Percentiles rank a stretch among this genome's conserved stretches.
Evolutionary conservation across 2,329 filamentous ascomycete species (phyloP).

Genomic region (Neurospora sp.): DNA sequence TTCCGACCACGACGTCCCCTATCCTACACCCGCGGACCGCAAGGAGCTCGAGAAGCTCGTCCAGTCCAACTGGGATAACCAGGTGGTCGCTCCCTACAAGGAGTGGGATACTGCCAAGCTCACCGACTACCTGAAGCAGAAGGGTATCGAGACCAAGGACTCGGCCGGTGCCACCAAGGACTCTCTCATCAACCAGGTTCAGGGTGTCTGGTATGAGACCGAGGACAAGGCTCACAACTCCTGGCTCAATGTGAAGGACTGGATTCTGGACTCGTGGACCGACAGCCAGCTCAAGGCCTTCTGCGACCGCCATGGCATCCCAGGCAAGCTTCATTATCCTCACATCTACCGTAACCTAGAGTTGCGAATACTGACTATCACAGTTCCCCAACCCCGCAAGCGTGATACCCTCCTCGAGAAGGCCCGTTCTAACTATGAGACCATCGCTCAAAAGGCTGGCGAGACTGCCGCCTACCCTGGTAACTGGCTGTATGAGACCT

Average conservation of each 20-base stretch:
- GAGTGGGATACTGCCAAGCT: slow-evolving; percentile 66
- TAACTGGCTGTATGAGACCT: slow-evolving; percentile 85
- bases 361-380: background rate
- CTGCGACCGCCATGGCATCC: slow-evolving; percentile 78
- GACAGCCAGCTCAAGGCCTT: slow-evolving; percentile 92
- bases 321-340: slow-evolving; percentile 34
- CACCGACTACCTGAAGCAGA: slow-evolving; percentile 55
- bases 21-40: slow-evolving; percentile 82
- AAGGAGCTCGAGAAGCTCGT: slow-evolving; percentile 92
- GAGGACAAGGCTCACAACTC: slow-evolving; percentile 67
- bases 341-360: background rate
- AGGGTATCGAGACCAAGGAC: slow-evolving; percentile 61
- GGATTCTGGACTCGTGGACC: slow-evolving; percentile 93
- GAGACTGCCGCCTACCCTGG: slow-evolving; percentile 82
- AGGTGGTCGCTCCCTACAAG: slow-evolving; percentile 66
- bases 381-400: slow-evolving; percentile 74
- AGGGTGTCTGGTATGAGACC: slow-evolving; percentile 66
- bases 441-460: slow-evolving; percentile 60
- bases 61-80: slow-evolving; percentile 77
- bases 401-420: slow-evolving; percentile 74
- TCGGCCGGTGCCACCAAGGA: slow-evolving; percentile 60
- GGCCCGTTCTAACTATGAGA: slow-evolving; percentile 72
- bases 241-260: slow-evolving; percentile 67
- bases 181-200: slow-evolving; percentile 58
- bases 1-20: slow-evolving; percentile 80